A percentile compares a stretch with the other conserved stretches of the same genome.
Evolutionary conservation across 805 yeast genomes (phyloP).

Genomic region (Saccharomycopsis sp.): DNA sequence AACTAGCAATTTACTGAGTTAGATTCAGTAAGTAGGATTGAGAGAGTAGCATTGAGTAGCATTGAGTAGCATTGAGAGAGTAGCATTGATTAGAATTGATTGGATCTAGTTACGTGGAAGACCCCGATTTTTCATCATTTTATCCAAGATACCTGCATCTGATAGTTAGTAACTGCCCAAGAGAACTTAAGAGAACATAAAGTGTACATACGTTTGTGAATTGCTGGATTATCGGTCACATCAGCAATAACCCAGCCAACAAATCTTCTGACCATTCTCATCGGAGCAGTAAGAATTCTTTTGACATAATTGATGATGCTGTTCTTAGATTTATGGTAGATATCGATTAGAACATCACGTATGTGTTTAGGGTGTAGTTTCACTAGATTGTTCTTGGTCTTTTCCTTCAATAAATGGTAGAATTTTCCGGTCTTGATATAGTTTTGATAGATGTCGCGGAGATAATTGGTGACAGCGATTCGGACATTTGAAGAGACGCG

Average conservation of each 20-base stretch:
- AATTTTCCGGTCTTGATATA: conserved; percentile 19
- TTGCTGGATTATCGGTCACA: not conserved
- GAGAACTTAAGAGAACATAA: not conserved
- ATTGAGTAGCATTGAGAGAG: too few relatives aligned
- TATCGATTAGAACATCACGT: conserved; percentile 16
- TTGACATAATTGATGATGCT: conserved; percentile 17
- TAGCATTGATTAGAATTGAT: not conserved
- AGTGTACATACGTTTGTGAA: not conserved
- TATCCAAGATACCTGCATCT: not conserved
- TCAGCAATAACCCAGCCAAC: conserved; percentile 19
- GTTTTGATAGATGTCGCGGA: conserved; percentile 15
- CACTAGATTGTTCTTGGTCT: conserved; percentile 17
- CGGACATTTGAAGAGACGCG: conserved; percentile 13
- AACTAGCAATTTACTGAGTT: too few relatives aligned
- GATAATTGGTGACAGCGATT: conserved; percentile 14
- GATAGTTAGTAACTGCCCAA: not conserved
- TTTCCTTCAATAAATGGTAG: conserved; percentile 11
- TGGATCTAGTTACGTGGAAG: not conserved
- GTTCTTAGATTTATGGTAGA: conserved; percentile 16
- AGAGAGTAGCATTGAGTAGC: not conserved
- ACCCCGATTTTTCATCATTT: not conserved
- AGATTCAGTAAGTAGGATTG: too few relatives aligned
- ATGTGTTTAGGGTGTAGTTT: conserved; percentile 18
- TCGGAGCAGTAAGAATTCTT: conserved; percentile 19
- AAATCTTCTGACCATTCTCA: conserved; percentile 13